Base-by-base conservation (phyloP, 495 filamentous ascomycete species). In the Terfezia boudieri region DNA sequence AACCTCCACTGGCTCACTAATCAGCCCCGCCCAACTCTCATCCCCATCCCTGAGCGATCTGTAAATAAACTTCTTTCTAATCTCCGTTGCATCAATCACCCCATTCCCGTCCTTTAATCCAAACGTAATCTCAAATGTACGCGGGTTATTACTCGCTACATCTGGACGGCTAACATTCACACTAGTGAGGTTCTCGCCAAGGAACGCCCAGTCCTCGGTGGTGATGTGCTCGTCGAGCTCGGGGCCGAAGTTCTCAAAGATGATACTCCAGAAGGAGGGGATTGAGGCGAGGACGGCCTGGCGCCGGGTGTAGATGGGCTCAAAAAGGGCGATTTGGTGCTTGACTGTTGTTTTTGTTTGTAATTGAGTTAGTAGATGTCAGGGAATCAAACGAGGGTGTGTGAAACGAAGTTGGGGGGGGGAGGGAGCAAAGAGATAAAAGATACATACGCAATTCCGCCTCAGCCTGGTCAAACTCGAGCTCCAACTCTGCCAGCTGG, bases 1-100 rank as follows among this genome's bases (percentile, higher is more conserved):
- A 64, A 96, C 84, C 55, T 76, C 73, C 38, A 94, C 83, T 7
- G 89, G 89, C 66, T 89, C 84, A 38, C 77, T 82, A 49, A 90
- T 84, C 17, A 90, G 72, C 36, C 84, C 84, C 1, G 41, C 8
- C 41, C 41, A 46, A 46, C 41, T 46, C 41, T 46, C 41, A 46
- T 46, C 41, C 72, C 76, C 83, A 36, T 76, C 78, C 60, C 78
- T 76, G 61, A 74, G 74, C 37, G 70, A 16, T 50, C 59, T 56
- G 55, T 59, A 57, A 14, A 54, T 54, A 67, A 94, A 89, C 61
- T 81, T 82, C 79, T 96, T 96, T 67, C 84, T 82, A 46, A 96
- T 69, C 55, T 79, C 75, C 41, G 67, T 65, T 67, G 94, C 74
- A 58, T 76, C 71, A 9, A 46, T 46, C 41, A 46, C 41, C 14